These are phyloP conservation scores for Saccharomycopsis fibuligera DNA, from an alignment of 805 yeast species.

Conservation along the genomic window DNA sequence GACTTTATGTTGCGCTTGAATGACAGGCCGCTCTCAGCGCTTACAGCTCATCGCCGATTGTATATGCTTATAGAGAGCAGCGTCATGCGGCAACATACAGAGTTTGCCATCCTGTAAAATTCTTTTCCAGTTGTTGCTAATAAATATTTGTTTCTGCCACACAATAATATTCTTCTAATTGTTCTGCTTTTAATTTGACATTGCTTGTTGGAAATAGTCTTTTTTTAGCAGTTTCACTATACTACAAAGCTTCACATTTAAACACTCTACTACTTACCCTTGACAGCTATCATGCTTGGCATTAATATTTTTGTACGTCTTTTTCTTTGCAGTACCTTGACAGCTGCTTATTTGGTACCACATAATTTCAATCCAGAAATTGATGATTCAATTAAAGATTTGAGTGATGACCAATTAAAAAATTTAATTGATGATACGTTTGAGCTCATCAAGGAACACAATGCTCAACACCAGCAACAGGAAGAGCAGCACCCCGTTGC, in stretches of 20 bases:
- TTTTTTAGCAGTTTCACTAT: not conserved
- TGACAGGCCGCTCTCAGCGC: no score
- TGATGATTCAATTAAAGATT: not conserved
- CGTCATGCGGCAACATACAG: no score
- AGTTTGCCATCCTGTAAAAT: no score
- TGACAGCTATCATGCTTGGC: no score
- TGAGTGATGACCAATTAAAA: slow-evolving; percentile 2
- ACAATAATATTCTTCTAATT: no score
- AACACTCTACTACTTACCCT: no score
- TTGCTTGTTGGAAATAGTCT: not conserved
- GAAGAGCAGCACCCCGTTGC: not conserved
- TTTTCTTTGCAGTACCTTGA: not conserved
- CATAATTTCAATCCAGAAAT: slow-evolving; percentile 1
- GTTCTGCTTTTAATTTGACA: not conserved
- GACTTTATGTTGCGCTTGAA: no score
- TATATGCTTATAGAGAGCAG: no score
- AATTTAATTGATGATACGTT: slow-evolving; percentile 12
- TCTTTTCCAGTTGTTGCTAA: no score
- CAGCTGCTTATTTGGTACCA: slow-evolving; percentile 5
- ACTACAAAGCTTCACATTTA: not conserved
- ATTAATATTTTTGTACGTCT: not conserved
- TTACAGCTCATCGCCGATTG: no score
- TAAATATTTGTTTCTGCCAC: no score
- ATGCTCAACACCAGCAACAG: not conserved
- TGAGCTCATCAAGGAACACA: slow-evolving; percentile 3